These are phyloP conservation scores for Fusarium concolor DNA, from an alignment of 2,329 filamentous ascomycete species.

Conservation along the genomic window DNA sequence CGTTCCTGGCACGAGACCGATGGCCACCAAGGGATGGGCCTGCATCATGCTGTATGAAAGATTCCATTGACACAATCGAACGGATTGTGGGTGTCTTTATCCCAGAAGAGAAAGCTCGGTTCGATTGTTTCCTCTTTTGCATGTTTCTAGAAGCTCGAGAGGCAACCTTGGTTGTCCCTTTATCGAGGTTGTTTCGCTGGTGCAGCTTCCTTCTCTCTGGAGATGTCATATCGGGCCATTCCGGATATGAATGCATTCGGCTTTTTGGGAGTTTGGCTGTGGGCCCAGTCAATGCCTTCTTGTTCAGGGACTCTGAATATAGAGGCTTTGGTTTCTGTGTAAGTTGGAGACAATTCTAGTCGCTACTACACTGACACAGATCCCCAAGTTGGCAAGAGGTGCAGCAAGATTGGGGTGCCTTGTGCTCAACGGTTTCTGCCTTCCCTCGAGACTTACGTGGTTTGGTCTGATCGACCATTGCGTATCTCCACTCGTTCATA, in stretches of 20 bases:
- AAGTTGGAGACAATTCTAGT: conserved; percentile 36
- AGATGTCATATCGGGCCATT: conserved; percentile 19
- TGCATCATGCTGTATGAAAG: not conserved
- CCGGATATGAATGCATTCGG: conserved; percentile 22
- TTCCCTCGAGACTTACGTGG: conserved; percentile 37
- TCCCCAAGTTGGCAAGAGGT: conserved; percentile 47
- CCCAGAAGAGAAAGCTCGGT: conserved; percentile 31
- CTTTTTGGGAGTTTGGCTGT: conserved; percentile 23
- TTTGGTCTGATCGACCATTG: conserved; percentile 49
- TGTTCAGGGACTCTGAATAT: not conserved
- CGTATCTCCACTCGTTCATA: conserved; percentile 51
- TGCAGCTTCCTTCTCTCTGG: conserved; percentile 5
- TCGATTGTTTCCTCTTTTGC: not conserved
- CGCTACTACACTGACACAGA: conserved; percentile 39
- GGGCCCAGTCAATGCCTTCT: conserved; percentile 12
- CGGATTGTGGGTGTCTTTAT: not conserved
- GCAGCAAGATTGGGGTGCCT: conserved; percentile 32
- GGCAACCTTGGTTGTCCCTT: not conserved
- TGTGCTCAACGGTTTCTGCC: conserved; percentile 24
- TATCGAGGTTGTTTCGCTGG: not conserved
- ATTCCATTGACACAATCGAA: conserved; percentile 1
- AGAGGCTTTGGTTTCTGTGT: conserved; percentile 28
- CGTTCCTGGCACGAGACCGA: not conserved
- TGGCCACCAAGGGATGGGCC: not conserved
- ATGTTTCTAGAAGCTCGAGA: not conserved